Evolutionary conservation across 2,329 filamentous ascomycete species (phyloP).

Genomic region (Curvularia sp.): DNA sequence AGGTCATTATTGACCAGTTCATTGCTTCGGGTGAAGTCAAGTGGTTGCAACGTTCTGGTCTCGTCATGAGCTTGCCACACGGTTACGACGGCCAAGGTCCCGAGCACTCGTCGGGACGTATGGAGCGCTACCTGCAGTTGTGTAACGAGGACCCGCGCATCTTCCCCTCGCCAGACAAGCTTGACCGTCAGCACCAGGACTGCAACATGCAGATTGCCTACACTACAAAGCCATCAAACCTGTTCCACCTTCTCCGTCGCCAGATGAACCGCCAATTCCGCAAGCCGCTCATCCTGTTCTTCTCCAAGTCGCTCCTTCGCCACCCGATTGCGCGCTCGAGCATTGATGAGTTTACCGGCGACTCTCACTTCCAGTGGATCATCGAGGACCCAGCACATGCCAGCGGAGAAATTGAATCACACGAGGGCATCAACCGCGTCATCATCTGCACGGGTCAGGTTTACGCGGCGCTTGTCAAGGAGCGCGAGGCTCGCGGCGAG

Average conservation of each 20-base stretch:
- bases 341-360: constrained; percentile 88
- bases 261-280: constrained; percentile 99
- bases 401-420: constrained; percentile 73
- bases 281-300: constrained; percentile 97
- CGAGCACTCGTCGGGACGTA: constrained; percentile 95
- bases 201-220: constrained; percentile 99
- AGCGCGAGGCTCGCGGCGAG: constrained; percentile 84
- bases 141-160: constrained; percentile 96
- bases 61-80: constrained; percentile 95
- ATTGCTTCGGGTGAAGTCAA: constrained; percentile 97
- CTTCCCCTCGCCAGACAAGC: constrained; percentile 86
- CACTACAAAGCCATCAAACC: constrained; percentile 94
- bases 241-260: constrained; percentile 94
- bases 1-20: constrained; percentile 99
- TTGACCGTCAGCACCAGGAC: constrained; percentile 97
- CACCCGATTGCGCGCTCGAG: constrained; percentile 89
- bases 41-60: constrained; percentile 97
- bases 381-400: constrained; percentile 89
- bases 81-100: constrained; percentile 98
- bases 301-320: constrained; percentile 94
- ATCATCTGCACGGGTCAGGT: constrained; percentile 96
- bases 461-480: constrained; percentile 86
- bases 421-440: constrained; percentile 90
- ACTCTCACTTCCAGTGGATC: constrained; percentile 96
- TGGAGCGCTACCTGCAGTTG: constrained; percentile 96